Evolutionary conservation across 495 filamentous ascomycete species (phyloP).

Genomic region (Neurospora hispaniola): DNA sequence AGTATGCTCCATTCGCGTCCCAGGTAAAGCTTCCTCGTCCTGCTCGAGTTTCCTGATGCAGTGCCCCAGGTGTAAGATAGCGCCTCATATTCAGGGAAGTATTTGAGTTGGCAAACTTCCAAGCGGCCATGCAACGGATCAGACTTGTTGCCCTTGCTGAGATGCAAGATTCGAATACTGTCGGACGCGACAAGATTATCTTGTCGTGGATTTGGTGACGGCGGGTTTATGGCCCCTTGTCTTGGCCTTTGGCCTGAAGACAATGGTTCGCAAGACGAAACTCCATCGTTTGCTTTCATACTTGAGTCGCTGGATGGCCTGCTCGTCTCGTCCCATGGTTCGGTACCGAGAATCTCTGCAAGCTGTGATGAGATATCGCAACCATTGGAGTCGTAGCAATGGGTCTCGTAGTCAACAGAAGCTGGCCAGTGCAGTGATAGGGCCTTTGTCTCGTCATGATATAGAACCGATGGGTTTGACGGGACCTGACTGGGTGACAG

Average conservation of each 20-base stretch:
- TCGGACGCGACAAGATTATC: slow-evolving; percentile 1
- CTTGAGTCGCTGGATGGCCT: background rate
- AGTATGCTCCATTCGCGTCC: slow-evolving; percentile 11
- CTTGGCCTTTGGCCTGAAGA: background rate
- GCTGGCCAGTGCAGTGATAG: background rate
- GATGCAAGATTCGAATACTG: slow-evolving; percentile 11
- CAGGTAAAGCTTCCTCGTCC: slow-evolving; percentile 10
- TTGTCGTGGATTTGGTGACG: background rate
- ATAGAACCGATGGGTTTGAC: slow-evolving; percentile 5
- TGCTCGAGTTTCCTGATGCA: slow-evolving; percentile 6
- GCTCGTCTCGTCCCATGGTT: background rate
- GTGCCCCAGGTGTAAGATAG: slow-evolving; percentile 14
- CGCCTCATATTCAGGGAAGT: slow-evolving; percentile 16
- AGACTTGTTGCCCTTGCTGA: slow-evolving; percentile 8
- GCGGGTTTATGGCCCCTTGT: background rate
- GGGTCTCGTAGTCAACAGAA: background rate
- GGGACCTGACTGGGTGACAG: slow-evolving; percentile 6
- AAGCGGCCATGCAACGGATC: slow-evolving; percentile 10
- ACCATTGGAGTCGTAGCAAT: background rate
- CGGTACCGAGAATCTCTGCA: background rate
- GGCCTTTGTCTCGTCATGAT: background rate
- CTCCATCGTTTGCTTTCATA: background rate
- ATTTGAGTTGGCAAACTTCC: slow-evolving; percentile 7
- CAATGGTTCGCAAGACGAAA: background rate
- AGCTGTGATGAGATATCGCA: background rate